Base-by-base conservation (phyloP, 129 eudicot genomes). In the Logfia minima region DNA sequence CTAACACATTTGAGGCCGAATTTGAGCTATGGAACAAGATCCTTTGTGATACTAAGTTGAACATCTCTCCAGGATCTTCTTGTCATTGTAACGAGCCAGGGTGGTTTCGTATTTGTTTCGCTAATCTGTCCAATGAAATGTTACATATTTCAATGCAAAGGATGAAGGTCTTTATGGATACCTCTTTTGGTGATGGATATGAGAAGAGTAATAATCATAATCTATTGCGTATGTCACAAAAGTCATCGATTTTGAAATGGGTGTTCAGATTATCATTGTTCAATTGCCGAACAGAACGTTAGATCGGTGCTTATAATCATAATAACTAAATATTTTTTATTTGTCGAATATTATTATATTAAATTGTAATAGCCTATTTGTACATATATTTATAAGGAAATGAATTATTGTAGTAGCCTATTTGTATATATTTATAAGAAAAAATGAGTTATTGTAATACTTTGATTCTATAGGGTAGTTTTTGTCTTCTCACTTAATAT, bases 11-110 rank as follows among this genome's bases (percentile, higher is more conserved):
- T 80, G 90, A 85, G 58, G 90, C 83, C 3, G 92, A 90, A 48
- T 63, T 77, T 51, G 87, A 83, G 62, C 77, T 90, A 3, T 90
- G 90, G 90, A 84, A 80, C 65, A 75, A 68, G 41, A 79, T 90
- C 67, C 48, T 90, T 17, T 82, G 1, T 31, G 82, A 84, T 72
- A 74, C 78, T 26, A 71, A 75, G 48, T 22, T 90, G 23, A 87
- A 90, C 71, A 76, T 87, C 9, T 83, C 87, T 32, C 96, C 96
- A 0, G 96, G 96, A 19, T 87, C 87, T 1, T 87, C 92, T 10
- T 90, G 83, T n/a, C 96, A 90, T 65, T 87, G 96, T 63, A 43
- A 2, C 2, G 96, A 90, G 65, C 90, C 96, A 0, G 96, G 92
- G 5, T 87, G 96, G 96, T 90, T 85, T 77, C 81, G 92, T 3